Conservation (phyloP, 352 stramenopile genomes). For the Phytopythium helicoides region DNA sequence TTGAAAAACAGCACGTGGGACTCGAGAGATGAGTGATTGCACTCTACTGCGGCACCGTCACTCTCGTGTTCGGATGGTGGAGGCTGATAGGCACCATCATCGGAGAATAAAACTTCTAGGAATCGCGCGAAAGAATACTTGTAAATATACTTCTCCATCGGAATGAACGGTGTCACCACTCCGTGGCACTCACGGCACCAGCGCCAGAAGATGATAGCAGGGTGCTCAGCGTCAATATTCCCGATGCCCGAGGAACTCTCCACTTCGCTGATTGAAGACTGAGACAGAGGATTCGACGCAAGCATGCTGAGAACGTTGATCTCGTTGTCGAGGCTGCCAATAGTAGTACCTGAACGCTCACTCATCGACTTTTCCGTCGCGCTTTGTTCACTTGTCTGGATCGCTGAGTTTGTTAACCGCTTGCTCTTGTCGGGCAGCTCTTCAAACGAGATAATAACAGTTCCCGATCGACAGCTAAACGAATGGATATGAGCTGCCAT, state of each 20-base stretch:
- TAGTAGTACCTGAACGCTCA: conserved; percentile 13
- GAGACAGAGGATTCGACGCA: conserved; percentile 25
- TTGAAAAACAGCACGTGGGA: conserved; percentile 84
- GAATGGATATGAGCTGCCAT: conserved; percentile 85
- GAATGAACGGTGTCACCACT: conserved; percentile 91
- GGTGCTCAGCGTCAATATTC: conserved; percentile 15
- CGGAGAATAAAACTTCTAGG: conserved; percentile 95
- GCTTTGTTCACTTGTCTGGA: conserved; percentile 26
- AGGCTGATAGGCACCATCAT: conserved; percentile 55
- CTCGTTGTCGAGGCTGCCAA: conserved; percentile 23
- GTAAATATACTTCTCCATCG: conserved; percentile 91
- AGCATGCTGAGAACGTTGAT: conserved; percentile 48
- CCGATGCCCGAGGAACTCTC: conserved; percentile 8
- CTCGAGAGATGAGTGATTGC: conserved; percentile 47
- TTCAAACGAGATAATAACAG: conserved; percentile 81
- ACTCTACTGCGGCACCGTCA: conserved; percentile 12
- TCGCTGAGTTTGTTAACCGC: conserved; percentile 31
- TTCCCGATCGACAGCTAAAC: conserved; percentile 71
- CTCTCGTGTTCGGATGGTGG: conserved; percentile 14
- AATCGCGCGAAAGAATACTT: conserved; percentile 98
- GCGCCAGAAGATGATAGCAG: conserved; percentile 95
- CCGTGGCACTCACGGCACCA: conserved; percentile 94
- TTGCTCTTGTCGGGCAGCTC: conserved; percentile 66
- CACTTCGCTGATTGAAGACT: conserved; percentile 17
- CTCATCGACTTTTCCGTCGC: conserved; percentile 12